phyloP scores from a whole-genome alignment of 176 grass and related monocot genomes.

The Musa acuminata region DNA sequence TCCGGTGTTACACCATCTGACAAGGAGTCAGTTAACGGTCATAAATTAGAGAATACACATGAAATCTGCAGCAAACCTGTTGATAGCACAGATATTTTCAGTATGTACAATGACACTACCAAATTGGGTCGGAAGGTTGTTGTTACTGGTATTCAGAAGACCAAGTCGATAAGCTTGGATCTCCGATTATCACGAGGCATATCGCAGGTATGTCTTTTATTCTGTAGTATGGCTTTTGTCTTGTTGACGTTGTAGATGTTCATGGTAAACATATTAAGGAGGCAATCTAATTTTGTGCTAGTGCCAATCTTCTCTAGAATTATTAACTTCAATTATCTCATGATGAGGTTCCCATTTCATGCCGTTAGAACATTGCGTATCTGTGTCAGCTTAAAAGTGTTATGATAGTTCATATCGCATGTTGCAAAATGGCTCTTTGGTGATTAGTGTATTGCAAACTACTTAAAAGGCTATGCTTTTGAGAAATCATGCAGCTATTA shows the following conservation, averaged over 20 bases:
- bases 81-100: constrained; percentile 14
- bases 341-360: background rate
- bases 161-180: constrained; percentile 97
- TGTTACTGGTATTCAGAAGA: constrained; percentile 64
- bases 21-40: constrained; percentile 20
- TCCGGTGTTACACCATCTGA: constrained; percentile 4
- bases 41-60: constrained; percentile 45
- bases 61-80: constrained; percentile 24
- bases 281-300: background rate
- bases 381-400: background rate
- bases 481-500: background rate
- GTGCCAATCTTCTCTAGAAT: background rate
- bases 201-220: constrained; percentile 54
- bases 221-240: background rate
- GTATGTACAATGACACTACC: constrained; percentile 28
- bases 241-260: background rate
- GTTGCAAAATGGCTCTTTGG: background rate
- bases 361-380: background rate
- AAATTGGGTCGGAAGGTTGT: constrained; percentile 49
- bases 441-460: background rate
- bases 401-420: background rate
- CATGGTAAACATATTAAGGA: background rate
- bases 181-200: constrained; percentile 90
- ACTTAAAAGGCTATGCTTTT: background rate
- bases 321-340: background rate